Base-by-base conservation (phyloP, 2,329 filamentous ascomycete species). In the Pseudocercospora pini-densiflorae region DNA sequence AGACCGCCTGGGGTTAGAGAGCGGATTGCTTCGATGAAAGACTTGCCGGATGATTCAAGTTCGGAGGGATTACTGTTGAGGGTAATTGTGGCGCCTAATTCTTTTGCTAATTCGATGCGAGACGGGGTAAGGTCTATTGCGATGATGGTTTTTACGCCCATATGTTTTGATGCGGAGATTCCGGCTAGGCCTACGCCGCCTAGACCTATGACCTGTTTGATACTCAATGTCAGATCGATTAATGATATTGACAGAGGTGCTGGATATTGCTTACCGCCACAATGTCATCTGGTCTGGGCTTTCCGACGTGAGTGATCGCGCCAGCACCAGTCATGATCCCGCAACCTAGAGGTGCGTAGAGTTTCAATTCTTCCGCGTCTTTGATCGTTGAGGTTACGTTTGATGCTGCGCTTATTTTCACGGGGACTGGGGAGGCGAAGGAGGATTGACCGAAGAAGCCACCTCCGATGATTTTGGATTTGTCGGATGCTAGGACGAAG, bases 311-410 rank as follows among this genome's bases (percentile, higher is more conserved):
- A 9, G 81, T 68, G 2, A 83, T 76, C 0, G 81, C 77, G 19
- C 80, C 81, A 8, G 78, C 79, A n/a, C 81, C 81, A 3, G 81
- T 82, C 74, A 79, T 78, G 40, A 82, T 76, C 0, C 80, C 81
- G 67, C 81, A 83, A 0, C 81, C 81, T 21, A 83, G 71, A 1
- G 81, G 80, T 6, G 81, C 78, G 40, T 78, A 77, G 16, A 77
- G 65, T 0, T 72, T 70, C 45, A 80, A 63, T 45, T 77, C 72
- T 6, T 73, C 71, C 2, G 64, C 70, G 64, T 70, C 62, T 21
- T 51, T 49, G 21, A 72, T 68, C 27, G 66, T 57, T 16, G 66
- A 58, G 0, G 68, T 74, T 7, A 72, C 72, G 51, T 75, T 75
- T 54, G 77, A 74, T 1, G 77, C 72, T 57, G 69, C 73, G 3